Conservation (phyloP, 495 filamentous ascomycete species). For the Penicillium ucsense region DNA sequence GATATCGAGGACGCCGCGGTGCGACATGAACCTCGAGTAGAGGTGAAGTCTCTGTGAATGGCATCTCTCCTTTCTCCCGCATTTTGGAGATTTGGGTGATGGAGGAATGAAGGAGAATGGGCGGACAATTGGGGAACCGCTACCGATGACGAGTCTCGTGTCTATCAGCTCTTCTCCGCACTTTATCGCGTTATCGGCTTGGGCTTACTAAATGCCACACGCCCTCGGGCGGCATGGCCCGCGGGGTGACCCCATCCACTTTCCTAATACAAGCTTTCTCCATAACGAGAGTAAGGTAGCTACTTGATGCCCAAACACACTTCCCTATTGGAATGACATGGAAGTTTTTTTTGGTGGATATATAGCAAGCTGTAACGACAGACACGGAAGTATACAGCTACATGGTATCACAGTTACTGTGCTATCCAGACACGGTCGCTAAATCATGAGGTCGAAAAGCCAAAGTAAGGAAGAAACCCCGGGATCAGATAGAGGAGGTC, state of each 20-base stretch:
- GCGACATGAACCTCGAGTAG: constrained; percentile 29
- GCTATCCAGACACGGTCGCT: constrained; percentile 7
- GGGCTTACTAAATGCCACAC: constrained; percentile 9
- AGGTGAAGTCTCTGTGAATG: constrained; percentile 32
- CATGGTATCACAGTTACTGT: constrained; percentile 5
- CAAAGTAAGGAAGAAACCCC: no score
- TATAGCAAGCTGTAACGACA: not conserved
- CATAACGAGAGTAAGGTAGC: not conserved
- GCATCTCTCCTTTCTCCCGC: constrained; percentile 33
- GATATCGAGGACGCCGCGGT: constrained; percentile 50
- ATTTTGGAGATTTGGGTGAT: constrained; percentile 14
- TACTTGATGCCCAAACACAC: no score
- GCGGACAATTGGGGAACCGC: not conserved
- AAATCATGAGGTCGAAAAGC: not conserved
- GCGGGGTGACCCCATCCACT: not conserved
- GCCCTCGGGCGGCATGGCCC: not conserved
- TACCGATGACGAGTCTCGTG: no score
- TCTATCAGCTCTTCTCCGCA: constrained; percentile 9
- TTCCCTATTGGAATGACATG: no score
- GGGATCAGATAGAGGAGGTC: no score
- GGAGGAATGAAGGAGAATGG: constrained; percentile 2
- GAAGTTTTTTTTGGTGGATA: not conserved
- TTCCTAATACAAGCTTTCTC: not conserved
- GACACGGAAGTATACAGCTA: not conserved
- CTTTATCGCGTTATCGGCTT: constrained; percentile 16